phyloP scores from a whole-genome alignment of 2,329 filamentous ascomycete genomes.

The Exophiala lecanii-corni region DNA sequence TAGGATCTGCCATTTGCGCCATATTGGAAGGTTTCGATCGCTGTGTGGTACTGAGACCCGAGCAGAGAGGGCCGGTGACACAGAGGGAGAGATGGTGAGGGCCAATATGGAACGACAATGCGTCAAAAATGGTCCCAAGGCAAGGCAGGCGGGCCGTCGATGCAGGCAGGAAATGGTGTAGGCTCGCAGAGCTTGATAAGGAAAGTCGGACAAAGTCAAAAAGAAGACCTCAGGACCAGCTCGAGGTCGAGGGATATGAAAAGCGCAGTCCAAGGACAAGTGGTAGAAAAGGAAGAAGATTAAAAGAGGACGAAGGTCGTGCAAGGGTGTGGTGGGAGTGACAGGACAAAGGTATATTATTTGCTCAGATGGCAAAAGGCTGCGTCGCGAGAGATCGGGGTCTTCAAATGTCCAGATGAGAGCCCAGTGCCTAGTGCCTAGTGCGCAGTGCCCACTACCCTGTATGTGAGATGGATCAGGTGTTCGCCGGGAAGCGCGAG shows the following conservation, averaged over 20 bases:
- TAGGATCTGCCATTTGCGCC: slow-evolving; percentile 26
- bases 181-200: slow-evolving; percentile 19
- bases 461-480: slow-evolving; percentile 16
- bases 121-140: too few relatives aligned
- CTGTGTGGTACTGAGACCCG: slow-evolving; percentile 19
- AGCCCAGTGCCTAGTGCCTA: too few relatives aligned
- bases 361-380: slow-evolving; percentile 13
- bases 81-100: slow-evolving; percentile 23
- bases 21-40: slow-evolving; percentile 20
- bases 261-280: slow-evolving; percentile 20
- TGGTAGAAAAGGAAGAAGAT: slow-evolving; percentile 6
- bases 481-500: slow-evolving; percentile 19
- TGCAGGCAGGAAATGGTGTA: slow-evolving; percentile 9
- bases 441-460: too few relatives aligned
- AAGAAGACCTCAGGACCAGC: slow-evolving; percentile 16
- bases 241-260: slow-evolving; percentile 13
- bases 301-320: slow-evolving; percentile 17
- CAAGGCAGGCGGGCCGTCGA: slow-evolving; percentile 14
- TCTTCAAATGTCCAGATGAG: too few relatives aligned
- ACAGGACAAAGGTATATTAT: slow-evolving; percentile 18
- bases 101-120: slow-evolving; percentile 21
- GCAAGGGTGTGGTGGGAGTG: slow-evolving; percentile 19
- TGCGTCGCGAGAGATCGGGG: slow-evolving; percentile 4
- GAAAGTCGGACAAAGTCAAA: slow-evolving; percentile 9
- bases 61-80: slow-evolving; percentile 18